Conservation (phyloP, 176 grass and related monocot species). For the Otatea glauca region DNA sequence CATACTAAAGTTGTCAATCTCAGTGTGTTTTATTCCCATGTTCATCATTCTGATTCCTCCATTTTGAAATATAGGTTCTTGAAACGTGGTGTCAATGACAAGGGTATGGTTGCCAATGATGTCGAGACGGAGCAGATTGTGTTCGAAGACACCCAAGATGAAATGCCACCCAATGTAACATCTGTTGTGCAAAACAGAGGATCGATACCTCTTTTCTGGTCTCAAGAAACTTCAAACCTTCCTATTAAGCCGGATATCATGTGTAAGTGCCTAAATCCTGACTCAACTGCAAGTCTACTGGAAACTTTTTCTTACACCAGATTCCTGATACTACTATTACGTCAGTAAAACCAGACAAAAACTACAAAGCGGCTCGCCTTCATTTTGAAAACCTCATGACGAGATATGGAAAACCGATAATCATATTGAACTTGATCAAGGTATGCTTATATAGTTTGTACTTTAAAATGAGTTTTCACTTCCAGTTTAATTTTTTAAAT, state of each 20-base stretch:
- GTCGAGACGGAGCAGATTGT: conserved; percentile 70
- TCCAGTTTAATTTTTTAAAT: neutral
- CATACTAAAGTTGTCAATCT: neutral
- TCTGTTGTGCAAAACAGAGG: conserved; percentile 64
- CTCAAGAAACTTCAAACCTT: conserved; percentile 58
- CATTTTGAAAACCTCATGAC: conserved; percentile 62
- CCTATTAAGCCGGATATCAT: conserved; percentile 64
- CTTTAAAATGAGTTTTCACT: no score
- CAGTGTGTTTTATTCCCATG: neutral
- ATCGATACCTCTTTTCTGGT: conserved; percentile 72
- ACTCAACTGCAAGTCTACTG: neutral
- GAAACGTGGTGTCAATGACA: conserved; percentile 63
- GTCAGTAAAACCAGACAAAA: conserved; percentile 50
- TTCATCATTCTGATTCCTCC: neutral
- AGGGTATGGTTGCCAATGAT: conserved; percentile 70
- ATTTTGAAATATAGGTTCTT: conserved; percentile 52
- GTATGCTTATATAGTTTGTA: conserved; percentile 29
- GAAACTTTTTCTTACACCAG: neutral
- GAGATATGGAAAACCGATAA: conserved; percentile 62
- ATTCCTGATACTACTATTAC: neutral
- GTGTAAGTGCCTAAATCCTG: conserved; percentile 34
- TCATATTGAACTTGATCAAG: conserved; percentile 71
- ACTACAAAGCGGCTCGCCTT: conserved; percentile 44
- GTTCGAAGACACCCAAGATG: conserved; percentile 43
- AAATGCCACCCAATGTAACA: conserved; percentile 46